These are phyloP conservation scores for Lanmaoa pseudosensibilis DNA, from an alignment of 768 basidiomycete species.

Conservation along the genomic window DNA sequence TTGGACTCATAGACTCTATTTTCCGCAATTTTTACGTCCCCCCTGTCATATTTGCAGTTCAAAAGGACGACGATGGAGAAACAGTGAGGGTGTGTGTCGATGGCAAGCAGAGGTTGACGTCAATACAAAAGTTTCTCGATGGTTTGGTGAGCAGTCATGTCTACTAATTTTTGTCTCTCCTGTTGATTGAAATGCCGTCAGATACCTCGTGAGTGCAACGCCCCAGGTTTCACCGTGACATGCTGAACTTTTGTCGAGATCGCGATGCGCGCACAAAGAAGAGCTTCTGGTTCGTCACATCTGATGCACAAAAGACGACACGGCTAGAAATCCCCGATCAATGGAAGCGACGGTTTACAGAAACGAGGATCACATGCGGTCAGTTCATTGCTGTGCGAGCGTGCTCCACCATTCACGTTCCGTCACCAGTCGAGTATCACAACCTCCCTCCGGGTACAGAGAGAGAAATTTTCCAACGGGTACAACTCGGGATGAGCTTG, in stretches of 20 bases:
- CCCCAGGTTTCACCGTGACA: conserved; percentile 1
- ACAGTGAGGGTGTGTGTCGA: conserved; percentile 47
- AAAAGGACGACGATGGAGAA: conserved; percentile 42
- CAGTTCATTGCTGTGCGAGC: conserved; percentile 20
- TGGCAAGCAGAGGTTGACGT: conserved; percentile 53
- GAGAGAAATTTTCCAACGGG: conserved; percentile 80
- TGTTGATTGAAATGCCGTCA: conserved; percentile 24
- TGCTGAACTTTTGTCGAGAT: conserved; percentile 41
- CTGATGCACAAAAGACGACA: conserved; percentile 43
- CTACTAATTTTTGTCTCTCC: neutral
- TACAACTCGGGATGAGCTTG: conserved; percentile 76
- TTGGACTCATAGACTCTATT: conserved; percentile 50
- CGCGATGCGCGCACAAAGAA: conserved; percentile 58
- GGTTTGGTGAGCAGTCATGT: conserved; percentile 36
- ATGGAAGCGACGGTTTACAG: conserved; percentile 51
- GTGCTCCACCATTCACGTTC: neutral
- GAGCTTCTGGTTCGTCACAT: conserved; percentile 59
- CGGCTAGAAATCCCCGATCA: conserved; percentile 53
- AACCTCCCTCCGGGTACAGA: conserved; percentile 55
- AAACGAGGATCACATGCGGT: conserved; percentile 71
- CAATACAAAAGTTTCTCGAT: conserved; percentile 48
- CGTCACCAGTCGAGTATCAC: conserved; percentile 62
- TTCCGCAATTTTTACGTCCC: conserved; percentile 56
- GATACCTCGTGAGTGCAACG: conserved; percentile 52
- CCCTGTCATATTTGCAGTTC: conserved; percentile 48